Evolutionary conservation across 768 basidiomycete species (phyloP), one percentile per base, ranked within the genome.

Genomic region (Termitomyces sp.): DNA sequence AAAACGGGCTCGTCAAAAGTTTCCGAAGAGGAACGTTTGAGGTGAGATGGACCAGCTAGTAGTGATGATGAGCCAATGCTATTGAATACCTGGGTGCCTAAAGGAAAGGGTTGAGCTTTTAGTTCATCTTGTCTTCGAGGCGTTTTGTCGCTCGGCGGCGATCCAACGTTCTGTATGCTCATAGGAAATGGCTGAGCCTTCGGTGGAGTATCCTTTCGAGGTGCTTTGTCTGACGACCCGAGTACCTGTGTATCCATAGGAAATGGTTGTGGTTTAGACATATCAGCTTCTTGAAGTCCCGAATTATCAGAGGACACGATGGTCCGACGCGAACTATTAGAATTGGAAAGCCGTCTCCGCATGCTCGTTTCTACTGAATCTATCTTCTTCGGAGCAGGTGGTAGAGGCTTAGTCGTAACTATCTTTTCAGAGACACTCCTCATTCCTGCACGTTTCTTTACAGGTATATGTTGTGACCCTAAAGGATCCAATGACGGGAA

Each of bases 201-300:
- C 10, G 31, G 55, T 12, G 12, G 9, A 49, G 29, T 14, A 34
- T 34, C 26, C 22, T 44, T 53, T 22, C 32, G 56, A 22, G 27
- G 26, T 39, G 49, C 34, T 36, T 26, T 6, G 24, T 51, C 50
- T 14, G 53, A 51, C 5, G 65, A 66, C 2, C 68, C 62, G 46
- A 82, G 69, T 47, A 76, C 55, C 50, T 79, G 75, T 4, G 75
- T 72, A 50, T 68, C 76, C 82, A 86, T 78, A 4, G 80, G 79
- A 52, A 82, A 82, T 1, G 80, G 77, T 37, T 64, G 67, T 27
- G 55, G 59, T 57, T 58, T 55, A 10, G 29, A 53, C 8, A 24
- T 31, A 41, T 44, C 27, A 34, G 31, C 31, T 24, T 39, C 32
- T 50, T 22, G 20, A 8, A 36, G 13, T 55, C 46, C 56, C 16